Evolutionary conservation across 805 yeast genomes (phyloP), one percentile per base, ranked within the genome.

Genomic region (Candida anglica): DNA sequence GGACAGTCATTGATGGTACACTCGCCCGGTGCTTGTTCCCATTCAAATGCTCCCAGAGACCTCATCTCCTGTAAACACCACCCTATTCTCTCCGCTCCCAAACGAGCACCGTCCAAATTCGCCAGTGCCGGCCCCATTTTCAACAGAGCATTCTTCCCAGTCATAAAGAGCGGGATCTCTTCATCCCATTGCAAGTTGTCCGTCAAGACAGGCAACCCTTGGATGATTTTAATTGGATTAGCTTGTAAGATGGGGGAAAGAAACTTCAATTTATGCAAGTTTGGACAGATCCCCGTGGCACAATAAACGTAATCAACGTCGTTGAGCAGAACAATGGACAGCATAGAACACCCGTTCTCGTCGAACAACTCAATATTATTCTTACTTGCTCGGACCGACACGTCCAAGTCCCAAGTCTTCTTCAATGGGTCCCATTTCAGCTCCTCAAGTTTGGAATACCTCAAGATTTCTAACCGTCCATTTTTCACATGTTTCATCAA

Each of bases 51-150:
- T 15, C 35, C 42, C 31, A 28, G 10, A 13, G 41, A 32, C 30
- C 39, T 39, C 19, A 43, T 24, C 18, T 47, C 53, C 34, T 53
- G 58, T 6, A 52, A 31, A 33, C 43, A 53, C 69, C 69, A 61
- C 3, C 73, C 72, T 19, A 67, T 55, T 32, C 73, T 41, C 40
- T 69, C 75, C 1, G 73, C 71, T 3, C 71, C 71, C 9, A 58
- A 39, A 23, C 75, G 42, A 1, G 72, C 73, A 3, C 74, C 75
- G 34, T 66, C 73, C 27, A 69, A 46, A 36, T 69, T 69, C 2
- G 74, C 73, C 15, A 69, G 57, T 0, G 71, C 60, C 1, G 74
- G 73, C 0, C 74, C 73, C 33, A 64, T 57, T 28, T 58, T 46
- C 15, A 69, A 43, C 28, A 63, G 58, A 0, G 74, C 71, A 38